Evolutionary conservation across 2,329 filamentous ascomycete genomes (phyloP).

Genomic region (Sphaerulina vaccinii): DNA sequence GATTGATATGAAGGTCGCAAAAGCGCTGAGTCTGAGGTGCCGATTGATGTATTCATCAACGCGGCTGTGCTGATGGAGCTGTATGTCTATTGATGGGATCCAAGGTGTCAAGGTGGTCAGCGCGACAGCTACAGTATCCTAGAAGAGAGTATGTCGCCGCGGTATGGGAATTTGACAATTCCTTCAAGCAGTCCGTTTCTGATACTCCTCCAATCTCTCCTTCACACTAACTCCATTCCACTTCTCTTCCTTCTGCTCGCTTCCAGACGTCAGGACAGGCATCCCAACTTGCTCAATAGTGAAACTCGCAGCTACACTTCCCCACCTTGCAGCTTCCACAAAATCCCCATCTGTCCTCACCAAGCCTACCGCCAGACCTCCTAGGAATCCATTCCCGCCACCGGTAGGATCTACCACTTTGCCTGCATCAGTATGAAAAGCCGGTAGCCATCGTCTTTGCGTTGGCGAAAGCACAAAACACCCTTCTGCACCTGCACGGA

Average conservation of each 20-base stretch:
- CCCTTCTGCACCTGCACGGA: constrained; percentile 70
- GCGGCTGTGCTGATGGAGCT: too few relatives aligned
- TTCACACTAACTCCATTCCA: constrained; percentile 51
- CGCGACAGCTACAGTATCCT: too few relatives aligned
- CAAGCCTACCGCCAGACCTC: constrained; percentile 58
- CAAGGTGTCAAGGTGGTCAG: too few relatives aligned
- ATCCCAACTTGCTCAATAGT: constrained; percentile 93
- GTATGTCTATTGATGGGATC: too few relatives aligned
- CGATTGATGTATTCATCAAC: too few relatives aligned
- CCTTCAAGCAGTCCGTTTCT: constrained; percentile 6
- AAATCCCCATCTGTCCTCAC: constrained; percentile 55
- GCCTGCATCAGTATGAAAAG: constrained; percentile 59
- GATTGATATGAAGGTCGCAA: too few relatives aligned
- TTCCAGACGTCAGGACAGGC: constrained; percentile 53
- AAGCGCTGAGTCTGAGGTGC: too few relatives aligned
- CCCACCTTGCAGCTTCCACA: constrained; percentile 74
- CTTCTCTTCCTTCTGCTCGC: constrained; percentile 37
- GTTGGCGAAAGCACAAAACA: constrained; percentile 52
- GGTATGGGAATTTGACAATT: too few relatives aligned
- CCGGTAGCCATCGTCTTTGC: constrained; percentile 66
- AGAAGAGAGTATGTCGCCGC: too few relatives aligned
- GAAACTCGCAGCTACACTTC: constrained; percentile 80
- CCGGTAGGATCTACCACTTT: constrained; percentile 89
- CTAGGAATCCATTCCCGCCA: constrained; percentile 86
- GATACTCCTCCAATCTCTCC: constrained; percentile 44